Evolutionary conservation across 2,329 filamentous ascomycete genomes (phyloP).

Genomic region (Neopestalotiopsis sp.): DNA sequence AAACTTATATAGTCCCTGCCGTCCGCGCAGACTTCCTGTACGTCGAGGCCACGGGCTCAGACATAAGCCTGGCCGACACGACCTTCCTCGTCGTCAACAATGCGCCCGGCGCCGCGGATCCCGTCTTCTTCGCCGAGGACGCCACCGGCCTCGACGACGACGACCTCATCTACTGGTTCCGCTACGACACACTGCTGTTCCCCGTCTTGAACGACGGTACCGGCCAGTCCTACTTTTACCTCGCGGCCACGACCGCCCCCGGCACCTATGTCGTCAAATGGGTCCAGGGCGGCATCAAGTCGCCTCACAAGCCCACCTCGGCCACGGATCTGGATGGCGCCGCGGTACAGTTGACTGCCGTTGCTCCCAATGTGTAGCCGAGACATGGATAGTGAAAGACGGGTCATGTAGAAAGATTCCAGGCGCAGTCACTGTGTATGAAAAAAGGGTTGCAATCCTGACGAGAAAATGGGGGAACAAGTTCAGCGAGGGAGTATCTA

Average conservation of each 20-base stretch:
- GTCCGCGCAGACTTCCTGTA: slow-evolving; percentile 23
- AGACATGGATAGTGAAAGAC: too few species aligned
- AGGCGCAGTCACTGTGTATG: too few species aligned
- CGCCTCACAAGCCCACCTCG: not conserved
- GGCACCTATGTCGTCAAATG: slow-evolving; percentile 21
- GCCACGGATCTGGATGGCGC: not conserved
- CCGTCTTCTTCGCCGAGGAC: slow-evolving; percentile 23
- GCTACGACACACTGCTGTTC: slow-evolving; percentile 20
- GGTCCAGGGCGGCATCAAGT: not conserved
- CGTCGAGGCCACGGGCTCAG: slow-evolving; percentile 16
- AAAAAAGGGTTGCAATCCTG: too few species aligned
- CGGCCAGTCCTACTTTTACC: slow-evolving; percentile 18
- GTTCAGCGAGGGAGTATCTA: too few species aligned
- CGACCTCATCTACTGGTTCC: slow-evolving; percentile 23
- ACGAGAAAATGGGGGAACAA: too few species aligned
- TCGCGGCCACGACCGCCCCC: slow-evolving; percentile 2
- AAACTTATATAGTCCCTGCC: slow-evolving; percentile 17
- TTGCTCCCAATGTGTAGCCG: not conserved
- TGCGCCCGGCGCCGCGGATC: slow-evolving; percentile 18
- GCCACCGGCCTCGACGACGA: slow-evolving; percentile 22
- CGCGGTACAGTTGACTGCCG: not conserved
- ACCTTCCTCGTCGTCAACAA: slow-evolving; percentile 28
- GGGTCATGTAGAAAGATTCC: too few species aligned
- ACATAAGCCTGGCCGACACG: slow-evolving; percentile 19
- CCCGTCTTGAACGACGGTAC: slow-evolving; percentile 12